Base-by-base conservation (phyloP, 176 grass and related monocot species). In the Leersia perrieri region DNA sequence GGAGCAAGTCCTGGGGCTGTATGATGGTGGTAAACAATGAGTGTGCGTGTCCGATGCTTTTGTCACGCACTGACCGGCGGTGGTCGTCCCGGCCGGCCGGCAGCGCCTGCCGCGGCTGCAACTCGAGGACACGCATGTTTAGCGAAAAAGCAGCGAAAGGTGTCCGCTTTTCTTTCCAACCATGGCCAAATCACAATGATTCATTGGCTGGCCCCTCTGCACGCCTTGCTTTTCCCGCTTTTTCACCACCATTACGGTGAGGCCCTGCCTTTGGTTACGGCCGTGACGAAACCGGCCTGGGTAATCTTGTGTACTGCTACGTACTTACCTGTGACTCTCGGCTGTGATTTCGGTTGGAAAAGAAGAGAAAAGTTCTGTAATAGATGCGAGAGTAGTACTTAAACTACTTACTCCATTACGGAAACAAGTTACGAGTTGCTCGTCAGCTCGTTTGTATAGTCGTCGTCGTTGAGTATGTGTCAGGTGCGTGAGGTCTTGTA, bases 161-260 rank as follows among this genome's bases (percentile, higher is more conserved):
- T 16, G 53, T 20, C 9, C 11, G 79, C 88, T 86, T 90, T 86
- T 79, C 60, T 66, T 73, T 66, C 36, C 67, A 86, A 82, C 88
- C 79, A 82, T 60, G 88, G 88, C 79, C 33, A 90, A 51, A 72
- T 73, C 45, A 73, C 79, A 64, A 85, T 86, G 83, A 86, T 89
- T 86, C 83, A 8, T 36, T 66, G 77, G 76, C 61, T n/a, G n/a
- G n/a, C 3, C 36, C 74, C 18, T 53, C 49, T 28, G 69, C 81
- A 75, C 76, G 70, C 82, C 23, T 76, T 30, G 76, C 68, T 49
- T 49, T 2, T 0, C 51, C 53, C 68, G 40, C 70, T 75, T 83
- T 89, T 53, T n/a, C 49, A 22, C 49, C 49, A n/a, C 49, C 49
- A n/a, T 53, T 53, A 53, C 49, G 49, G 49, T 0, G 5, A 53